Evolutionary conservation across 1,139 yeast species (phyloP), one percentile per base, ranked within the genome.

Genomic region (Candida pseudoviswanathii): DNA sequence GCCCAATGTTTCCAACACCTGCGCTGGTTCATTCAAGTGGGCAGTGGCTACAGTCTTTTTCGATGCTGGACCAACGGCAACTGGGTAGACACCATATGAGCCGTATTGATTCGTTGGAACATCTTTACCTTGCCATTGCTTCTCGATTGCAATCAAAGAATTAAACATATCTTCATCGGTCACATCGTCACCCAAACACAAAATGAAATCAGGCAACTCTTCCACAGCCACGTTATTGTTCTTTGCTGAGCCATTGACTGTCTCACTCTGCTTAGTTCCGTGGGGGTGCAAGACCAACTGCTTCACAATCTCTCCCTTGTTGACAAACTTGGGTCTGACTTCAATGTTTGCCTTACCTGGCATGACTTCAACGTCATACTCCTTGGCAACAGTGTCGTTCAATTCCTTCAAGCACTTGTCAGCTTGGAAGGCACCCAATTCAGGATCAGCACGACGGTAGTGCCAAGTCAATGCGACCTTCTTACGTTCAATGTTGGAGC

Each of bases 401-500:
- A 95, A 69, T 54, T 86, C 85, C 38, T 84, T 76, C 55, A 86
- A 80, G 60, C 96, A 80, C 63, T 85, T 82, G 29, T 80, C 75
- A 0, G 98, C 96, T 68, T 91, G 97, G 70, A 81, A 92, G 42
- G 77, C 82, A 30, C 99, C 99, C 58, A 89, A 80, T 52, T 87
- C 96, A 0, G 98, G 98, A 60, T 91, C 99, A 1, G 96, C 84
- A 48, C 96, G 80, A 59, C 99, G 82, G 66, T 94, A 94, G 70
- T 95, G 99, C 99, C 99, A 95, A 0, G 98, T 92, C 50, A 94
- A 72, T 0, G 99, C 98, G 11, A 94, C 97, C 60, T 90, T 87
- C 66, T 95, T 95, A 61, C 79, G 80, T 67, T 95, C 99, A 51
- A 89, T 84, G 55, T 81, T 80, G 0, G 97, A 79, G 4, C 97